These are phyloP conservation scores for Fusarium albosuccineum DNA, from an alignment of 2,329 filamentous ascomycete species.

Conservation along the genomic window DNA sequence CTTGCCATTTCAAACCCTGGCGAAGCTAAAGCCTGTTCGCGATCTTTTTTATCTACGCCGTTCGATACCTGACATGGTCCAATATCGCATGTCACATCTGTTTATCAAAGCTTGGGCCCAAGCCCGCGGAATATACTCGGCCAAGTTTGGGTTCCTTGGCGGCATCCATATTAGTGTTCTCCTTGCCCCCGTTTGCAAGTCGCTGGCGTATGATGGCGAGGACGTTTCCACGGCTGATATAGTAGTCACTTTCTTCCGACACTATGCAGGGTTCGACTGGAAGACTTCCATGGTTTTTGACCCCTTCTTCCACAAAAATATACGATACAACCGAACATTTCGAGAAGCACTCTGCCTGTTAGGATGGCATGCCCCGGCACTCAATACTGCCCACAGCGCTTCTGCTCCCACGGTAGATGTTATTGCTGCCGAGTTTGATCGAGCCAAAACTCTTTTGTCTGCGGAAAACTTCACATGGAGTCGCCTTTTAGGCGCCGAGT, in stretches of 20 bases:
- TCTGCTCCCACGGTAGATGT: constrained; percentile 65
- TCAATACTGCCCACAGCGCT: constrained; percentile 70
- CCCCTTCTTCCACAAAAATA: constrained; percentile 67
- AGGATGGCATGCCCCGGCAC: constrained; percentile 71
- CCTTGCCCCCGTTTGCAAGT: constrained; percentile 71
- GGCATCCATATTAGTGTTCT: constrained; percentile 75
- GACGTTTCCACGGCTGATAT: constrained; percentile 63
- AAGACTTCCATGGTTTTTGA: constrained; percentile 67
- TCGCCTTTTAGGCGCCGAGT: constrained; percentile 51
- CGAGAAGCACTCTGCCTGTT: constrained; percentile 74
- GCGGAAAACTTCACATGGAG: constrained; percentile 57
- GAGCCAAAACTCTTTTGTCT: constrained; percentile 58
- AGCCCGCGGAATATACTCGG: constrained; percentile 72
- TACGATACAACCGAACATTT: constrained; percentile 66
- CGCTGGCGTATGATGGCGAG: constrained; percentile 55
- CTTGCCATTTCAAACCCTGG: constrained; percentile 67
- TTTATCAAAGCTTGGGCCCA: constrained; percentile 73
- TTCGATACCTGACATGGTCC: constrained; percentile 69
- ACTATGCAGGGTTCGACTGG: constrained; percentile 75
- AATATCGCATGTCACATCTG: constrained; percentile 70
- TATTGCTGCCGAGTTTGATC: constrained; percentile 64
- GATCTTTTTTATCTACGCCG: constrained; percentile 72
- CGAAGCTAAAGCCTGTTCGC: constrained; percentile 73
- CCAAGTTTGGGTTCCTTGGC: constrained; percentile 74
- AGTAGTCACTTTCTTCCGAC: constrained; percentile 70